phyloP scores from a whole-genome alignment of 164 flowering plant species.

The Dillenia turbinata region DNA sequence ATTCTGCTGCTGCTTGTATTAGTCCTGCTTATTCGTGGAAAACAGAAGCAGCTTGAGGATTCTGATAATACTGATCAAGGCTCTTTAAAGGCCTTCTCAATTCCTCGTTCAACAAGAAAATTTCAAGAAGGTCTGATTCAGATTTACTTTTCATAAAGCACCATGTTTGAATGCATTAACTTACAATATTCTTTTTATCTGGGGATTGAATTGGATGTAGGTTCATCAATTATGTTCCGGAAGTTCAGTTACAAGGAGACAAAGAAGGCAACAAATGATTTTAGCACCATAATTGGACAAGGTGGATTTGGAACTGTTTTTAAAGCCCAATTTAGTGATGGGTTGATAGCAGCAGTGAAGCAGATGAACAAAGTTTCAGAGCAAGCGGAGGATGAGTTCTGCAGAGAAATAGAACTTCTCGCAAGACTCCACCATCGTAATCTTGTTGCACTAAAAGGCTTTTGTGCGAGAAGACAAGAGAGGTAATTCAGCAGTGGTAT shows the following conservation, averaged over 20 bases:
- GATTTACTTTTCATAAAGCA: constrained; percentile 2
- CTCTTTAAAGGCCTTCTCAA: constrained; percentile 41
- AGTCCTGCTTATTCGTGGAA: constrained; percentile 69
- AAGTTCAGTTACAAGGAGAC: constrained; percentile 82
- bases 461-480: constrained; percentile 67
- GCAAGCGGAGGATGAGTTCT: constrained; percentile 84
- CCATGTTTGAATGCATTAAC: neutral
- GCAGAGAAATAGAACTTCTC: constrained; percentile 87
- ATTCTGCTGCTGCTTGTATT: constrained; percentile 52
- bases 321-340: constrained; percentile 79
- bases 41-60: constrained; percentile 61
- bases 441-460: constrained; percentile 88
- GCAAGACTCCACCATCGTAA: constrained; percentile 97
- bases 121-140: constrained; percentile 62
- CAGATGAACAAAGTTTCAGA: constrained; percentile 75
- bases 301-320: constrained; percentile 96
- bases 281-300: constrained; percentile 67
- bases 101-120: constrained; percentile 36
- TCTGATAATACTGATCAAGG: constrained; percentile 26
- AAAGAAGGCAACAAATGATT: constrained; percentile 79
- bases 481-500: constrained; percentile 38
- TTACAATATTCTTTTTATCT: neutral
- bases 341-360: constrained; percentile 73
- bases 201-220: constrained; percentile 32
- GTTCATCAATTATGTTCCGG: constrained; percentile 63